A percentile compares a stretch with the other conserved stretches of the same genome.
Conservation (phyloP, 2,329 filamentous ascomycete genomes). For the Metarhizium humberi region DNA sequence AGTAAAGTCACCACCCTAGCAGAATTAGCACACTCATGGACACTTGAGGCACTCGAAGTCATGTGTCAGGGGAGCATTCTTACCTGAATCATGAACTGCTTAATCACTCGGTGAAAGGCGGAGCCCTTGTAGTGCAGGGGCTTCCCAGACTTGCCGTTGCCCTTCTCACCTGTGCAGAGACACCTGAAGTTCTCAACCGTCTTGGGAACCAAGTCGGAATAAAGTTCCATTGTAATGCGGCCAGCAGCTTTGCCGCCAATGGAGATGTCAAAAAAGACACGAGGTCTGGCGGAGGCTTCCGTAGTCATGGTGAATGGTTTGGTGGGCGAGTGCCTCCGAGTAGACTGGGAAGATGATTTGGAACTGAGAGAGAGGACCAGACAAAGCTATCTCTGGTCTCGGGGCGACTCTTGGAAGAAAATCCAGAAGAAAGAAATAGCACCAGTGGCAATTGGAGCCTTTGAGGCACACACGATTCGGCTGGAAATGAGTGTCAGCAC, state of each 20-base stretch:
- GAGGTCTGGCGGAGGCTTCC: conserved; percentile 47
- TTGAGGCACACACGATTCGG: neutral
- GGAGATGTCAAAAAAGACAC: conserved; percentile 89
- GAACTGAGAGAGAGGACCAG: neutral
- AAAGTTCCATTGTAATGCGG: conserved; percentile 80
- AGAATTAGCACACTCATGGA: conserved; percentile 19
- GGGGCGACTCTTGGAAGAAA: neutral
- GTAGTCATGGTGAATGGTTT: conserved; percentile 28
- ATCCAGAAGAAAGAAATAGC: neutral
- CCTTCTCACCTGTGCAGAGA: conserved; percentile 93
- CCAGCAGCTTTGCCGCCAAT: conserved; percentile 67
- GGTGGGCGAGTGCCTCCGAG: neutral
- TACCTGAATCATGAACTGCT: conserved; percentile 82
- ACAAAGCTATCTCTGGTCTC: neutral
- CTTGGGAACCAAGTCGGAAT: conserved; percentile 71
- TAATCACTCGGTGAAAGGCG: conserved; percentile 92
- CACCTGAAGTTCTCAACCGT: conserved; percentile 94
- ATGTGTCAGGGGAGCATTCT: neutral
- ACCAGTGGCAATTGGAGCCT: neutral
- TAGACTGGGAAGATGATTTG: neutral
- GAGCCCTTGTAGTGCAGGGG: conserved; percentile 90
- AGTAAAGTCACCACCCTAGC: conserved; percentile 88
- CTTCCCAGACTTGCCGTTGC: conserved; percentile 69
- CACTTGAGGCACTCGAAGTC: neutral
- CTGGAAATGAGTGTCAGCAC: too few species aligned